Conservation (phyloP, 495 filamentous ascomycete species). For the Tuber borchii region DNA sequence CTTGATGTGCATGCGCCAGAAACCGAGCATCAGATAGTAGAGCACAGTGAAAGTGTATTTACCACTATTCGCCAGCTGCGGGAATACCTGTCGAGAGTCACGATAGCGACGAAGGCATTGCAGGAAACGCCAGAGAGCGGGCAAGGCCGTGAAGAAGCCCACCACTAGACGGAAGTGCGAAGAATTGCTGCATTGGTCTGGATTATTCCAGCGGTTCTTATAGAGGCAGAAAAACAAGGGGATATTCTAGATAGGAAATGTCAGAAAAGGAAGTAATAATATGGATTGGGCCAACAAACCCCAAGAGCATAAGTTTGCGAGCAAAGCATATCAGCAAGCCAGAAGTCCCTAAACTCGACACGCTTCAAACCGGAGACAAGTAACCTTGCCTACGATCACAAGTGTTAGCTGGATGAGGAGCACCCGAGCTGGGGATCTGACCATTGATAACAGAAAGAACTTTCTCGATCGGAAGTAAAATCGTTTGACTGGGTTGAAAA, state of each 20-base stretch:
- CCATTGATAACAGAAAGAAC: conserved; percentile 70
- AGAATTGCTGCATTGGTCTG: conserved; percentile 78
- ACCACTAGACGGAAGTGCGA: conserved; percentile 67
- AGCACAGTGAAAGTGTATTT: conserved; percentile 86
- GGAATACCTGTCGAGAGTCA: conserved; percentile 80
- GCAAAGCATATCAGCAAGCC: conserved; percentile 94
- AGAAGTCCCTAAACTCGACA: conserved; percentile 96
- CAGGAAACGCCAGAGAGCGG: conserved; percentile 77
- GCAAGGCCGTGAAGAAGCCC: conserved; percentile 78
- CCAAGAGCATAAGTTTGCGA: conserved; percentile 84
- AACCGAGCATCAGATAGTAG: conserved; percentile 64
- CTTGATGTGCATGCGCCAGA: conserved; percentile 68
- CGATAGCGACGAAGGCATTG: conserved; percentile 87
- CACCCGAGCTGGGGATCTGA: neutral
- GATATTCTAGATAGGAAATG: conserved; percentile 56
- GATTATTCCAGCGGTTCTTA: conserved; percentile 62
- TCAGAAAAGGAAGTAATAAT: conserved; percentile 35
- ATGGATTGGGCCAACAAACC: conserved; percentile 51
- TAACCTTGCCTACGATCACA: conserved; percentile 63
- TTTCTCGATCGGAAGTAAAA: conserved; percentile 69
- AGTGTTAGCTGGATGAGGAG: conserved; percentile 18
- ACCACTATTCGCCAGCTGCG: conserved; percentile 83
- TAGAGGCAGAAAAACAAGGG: conserved; percentile 94
- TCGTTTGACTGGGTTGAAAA: conserved; percentile 68
- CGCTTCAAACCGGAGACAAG: conserved; percentile 79